Evolutionary conservation across 192 early-diverging fungal species (phyloP), one percentile per base, ranked within the genome.

Genomic region (Ramicandelaber brevisporus): DNA sequence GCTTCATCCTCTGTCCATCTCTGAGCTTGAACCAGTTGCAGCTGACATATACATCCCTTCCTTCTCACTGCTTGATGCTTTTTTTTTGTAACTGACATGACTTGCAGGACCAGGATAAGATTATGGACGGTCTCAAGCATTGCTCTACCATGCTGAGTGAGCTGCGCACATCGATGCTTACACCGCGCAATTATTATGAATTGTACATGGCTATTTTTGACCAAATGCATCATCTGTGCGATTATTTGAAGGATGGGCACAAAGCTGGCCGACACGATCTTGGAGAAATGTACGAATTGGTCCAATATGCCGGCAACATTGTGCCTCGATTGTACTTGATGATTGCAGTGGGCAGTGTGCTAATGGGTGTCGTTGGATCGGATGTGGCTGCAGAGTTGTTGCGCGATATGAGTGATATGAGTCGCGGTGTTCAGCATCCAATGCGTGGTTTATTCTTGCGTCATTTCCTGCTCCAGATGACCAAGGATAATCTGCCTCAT

Each of bases 191-290:
- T 46, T 99, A 99, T 59, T 99, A 99, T 55, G 90, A 99, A 55
- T 70, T 99, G n/a, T 99, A 96, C 49, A 84, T 99, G 80, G 79
- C 86, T 31, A 77, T 89, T 14, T 99, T 99, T 54, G 90, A 99
- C 55, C 81, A 87, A 24, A 62, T 99, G 44, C 72, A 87, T 29
- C 79, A 93, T 42, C 69, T 99, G 30, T 73, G 76, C 17, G 71
- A 65, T 5, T 89, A 82, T 34, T 65, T 99, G 17, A 83, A 79
- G 40, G 78, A 88, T 11, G 80, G 81, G 5, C 95, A 99, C 50
- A 57, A 70, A 20, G 50, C 65, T 21, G 72, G 73, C 38, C 51
- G 63, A n/a, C 65, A 75, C 44, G 68, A 83, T 37, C 52, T 90
- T 19, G 76, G 84, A 1, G 86, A 96, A 44, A 57, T 99, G 12